Percentiles rank a stretch among this genome's conserved stretches.
Evolutionary conservation across 768 basidiomycete genomes (phyloP).

Genomic region (Tulasnella sp.): DNA sequence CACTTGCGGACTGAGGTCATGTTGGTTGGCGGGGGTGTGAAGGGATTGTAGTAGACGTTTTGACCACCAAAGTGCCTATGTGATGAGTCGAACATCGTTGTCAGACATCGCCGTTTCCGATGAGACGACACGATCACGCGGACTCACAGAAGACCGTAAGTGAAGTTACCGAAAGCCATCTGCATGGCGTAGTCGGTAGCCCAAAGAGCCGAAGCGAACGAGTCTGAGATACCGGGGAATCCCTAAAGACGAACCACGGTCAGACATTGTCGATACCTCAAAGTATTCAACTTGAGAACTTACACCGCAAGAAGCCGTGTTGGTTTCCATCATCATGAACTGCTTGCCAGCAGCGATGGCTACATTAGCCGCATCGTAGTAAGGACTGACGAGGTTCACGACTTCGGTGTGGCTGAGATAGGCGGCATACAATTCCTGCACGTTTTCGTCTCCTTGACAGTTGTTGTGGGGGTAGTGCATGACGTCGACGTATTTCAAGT

Average conservation of each 20-base stretch:
- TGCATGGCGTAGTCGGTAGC: slow-evolving; percentile 50
- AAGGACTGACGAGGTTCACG: slow-evolving; percentile 14
- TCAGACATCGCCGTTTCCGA: background rate
- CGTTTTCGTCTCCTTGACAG: background rate
- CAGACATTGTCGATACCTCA: slow-evolving; percentile 43
- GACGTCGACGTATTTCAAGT: slow-evolving; percentile 23
- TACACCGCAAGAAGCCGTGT: slow-evolving; percentile 53
- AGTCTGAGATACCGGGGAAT: slow-evolving; percentile 51
- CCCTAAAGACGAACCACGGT: slow-evolving; percentile 37
- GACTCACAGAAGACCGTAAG: slow-evolving; percentile 34
- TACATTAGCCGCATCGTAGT: slow-evolving; percentile 23
- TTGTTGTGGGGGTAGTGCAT: slow-evolving; percentile 29
- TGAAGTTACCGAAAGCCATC: slow-evolving; percentile 51
- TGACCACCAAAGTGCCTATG: slow-evolving; percentile 40
- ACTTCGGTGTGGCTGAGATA: slow-evolving; percentile 27
- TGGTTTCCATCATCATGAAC: slow-evolving; percentile 67
- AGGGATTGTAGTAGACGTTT: slow-evolving; percentile 28
- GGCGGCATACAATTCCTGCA: slow-evolving; percentile 16
- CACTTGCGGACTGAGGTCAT: slow-evolving; percentile 18
- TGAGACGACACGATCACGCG: background rate
- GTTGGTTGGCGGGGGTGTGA: slow-evolving; percentile 25
- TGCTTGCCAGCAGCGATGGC: slow-evolving; percentile 43
- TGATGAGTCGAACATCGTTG: too few relatives aligned
- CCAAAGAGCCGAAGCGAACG: slow-evolving; percentile 53
- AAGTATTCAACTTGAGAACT: background rate